Base-by-base conservation (phyloP, 495 filamentous ascomycete species). In the Lepraria neglecta region DNA sequence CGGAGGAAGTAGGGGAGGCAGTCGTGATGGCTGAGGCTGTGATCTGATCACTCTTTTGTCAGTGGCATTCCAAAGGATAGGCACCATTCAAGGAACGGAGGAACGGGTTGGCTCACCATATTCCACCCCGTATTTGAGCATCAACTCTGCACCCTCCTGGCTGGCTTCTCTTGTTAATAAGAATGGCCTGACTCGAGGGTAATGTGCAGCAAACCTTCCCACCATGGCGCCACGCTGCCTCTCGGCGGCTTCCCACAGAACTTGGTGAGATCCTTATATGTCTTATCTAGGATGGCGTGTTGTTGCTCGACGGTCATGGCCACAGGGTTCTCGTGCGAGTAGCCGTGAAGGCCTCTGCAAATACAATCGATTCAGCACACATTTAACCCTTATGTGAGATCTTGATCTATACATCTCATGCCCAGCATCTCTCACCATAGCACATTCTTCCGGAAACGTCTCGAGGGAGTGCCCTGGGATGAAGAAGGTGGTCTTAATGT, bases 401-500 rank as follows among this genome's bases (percentile, higher is more conserved):
- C 0, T 43, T 12, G 42, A 6, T 5, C 40, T 42, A 21, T 64
- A 73, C 73, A 92, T 90, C 69, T 91, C 88, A 68, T 90, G 88
- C 1, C 88, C 88, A 4, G 80, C 76, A 60, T 91, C 88, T n/a
- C 85, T 78, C 33, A 92, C 78, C 75, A 82, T 79, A 31, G 83
- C 81, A 66, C 85, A 88, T 67, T 90, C 86, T 67, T 88, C 85
- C 0, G 87, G 88, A 68, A 91, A 91, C 15, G 79, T 89, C 62
- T 92, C 88, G 17, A 92, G 80, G 0, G 83, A 85, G 71, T 92
- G 88, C 0, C 87, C 88, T 0, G 88, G 88, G 61, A 92, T 90
- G 71, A 92, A 91, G 85, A 86, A 91, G 7, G 87, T 89, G 14
- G 86, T 81, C 72, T 88, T 91, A 75, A 92, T 92, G 60, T 84